Percentiles rank a stretch among this genome's conserved stretches.
Evolutionary conservation across 2,329 filamentous ascomycete genomes (phyloP).

Genomic region (Plectosphaerella cucumerina): DNA sequence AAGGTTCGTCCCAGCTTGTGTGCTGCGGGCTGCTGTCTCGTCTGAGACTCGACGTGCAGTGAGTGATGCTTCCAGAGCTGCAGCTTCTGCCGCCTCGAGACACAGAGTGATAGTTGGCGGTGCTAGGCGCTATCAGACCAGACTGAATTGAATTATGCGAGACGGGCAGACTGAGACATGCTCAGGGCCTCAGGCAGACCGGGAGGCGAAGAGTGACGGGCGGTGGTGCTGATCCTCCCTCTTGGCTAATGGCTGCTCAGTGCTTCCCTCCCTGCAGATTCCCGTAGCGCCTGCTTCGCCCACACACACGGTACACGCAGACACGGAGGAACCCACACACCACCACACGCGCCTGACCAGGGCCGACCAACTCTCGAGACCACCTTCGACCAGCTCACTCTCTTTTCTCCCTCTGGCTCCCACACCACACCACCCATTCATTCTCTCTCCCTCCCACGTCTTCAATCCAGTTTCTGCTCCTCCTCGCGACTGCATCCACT

Average conservation of each 20-base stretch:
- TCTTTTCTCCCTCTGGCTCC: background rate
- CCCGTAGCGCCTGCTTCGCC: constrained; percentile 1
- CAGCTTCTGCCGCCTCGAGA: no score
- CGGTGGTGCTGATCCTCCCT: background rate
- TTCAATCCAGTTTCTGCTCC: background rate
- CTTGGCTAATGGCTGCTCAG: background rate
- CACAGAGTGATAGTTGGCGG: no score
- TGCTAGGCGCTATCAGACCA: no score
- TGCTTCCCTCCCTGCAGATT: background rate
- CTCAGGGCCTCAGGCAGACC: no score
- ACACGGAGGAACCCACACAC: background rate
- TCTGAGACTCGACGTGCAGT: background rate
- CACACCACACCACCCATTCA: background rate
- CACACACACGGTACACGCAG: background rate
- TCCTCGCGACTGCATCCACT: background rate
- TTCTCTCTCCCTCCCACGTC: background rate
- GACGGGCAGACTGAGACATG: no score
- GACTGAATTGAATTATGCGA: no score
- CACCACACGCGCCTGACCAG: background rate
- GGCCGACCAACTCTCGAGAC: background rate
- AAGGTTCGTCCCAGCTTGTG: no score
- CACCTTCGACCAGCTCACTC: background rate
- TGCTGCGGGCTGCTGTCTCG: background rate
- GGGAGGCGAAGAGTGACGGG: background rate
- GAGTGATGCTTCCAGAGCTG: no score